Evolutionary conservation across 1,139 yeast genomes (phyloP), one percentile per base, ranked within the genome.

Genomic region (Insectozyma bohioensis): DNA sequence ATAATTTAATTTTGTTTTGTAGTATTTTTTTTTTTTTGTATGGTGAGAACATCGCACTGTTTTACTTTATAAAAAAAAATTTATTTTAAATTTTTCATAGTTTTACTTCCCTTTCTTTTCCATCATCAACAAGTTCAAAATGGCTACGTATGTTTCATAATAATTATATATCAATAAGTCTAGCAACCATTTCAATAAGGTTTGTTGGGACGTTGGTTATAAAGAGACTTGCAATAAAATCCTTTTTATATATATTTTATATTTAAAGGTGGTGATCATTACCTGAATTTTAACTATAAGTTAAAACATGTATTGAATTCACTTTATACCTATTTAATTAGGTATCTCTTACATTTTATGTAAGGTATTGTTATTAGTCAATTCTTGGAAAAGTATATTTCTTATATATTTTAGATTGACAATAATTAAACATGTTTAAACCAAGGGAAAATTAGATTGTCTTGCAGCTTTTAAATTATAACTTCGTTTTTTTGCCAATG

Each of bases 401-500:
- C 37, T 33, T 36, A 37, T 12, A 4, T 5, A 13, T 24, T 5
- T 26, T 38, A 31, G 35, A 37, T 33, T 39, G 48, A 52, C 58
- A 49, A 41, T 51, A 48, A 52, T 46, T 34, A 53, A 58, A 51
- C 21, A 6, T 18, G 25, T 30, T 33, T 36, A 43, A 30, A 55
- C 68, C 71, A 61, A 45, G 69, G 72, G 72, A 65, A 61, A 54
- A 50, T 54, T 50, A 63, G 71, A 64, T 63, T 63, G 58, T 64
- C 72, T 64, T 63, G 71, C 71, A 64, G 71, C 48, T 45, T 35
- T 51, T 44, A 42, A 39, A 37, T 40, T 45, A 49, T 46, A 49
- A 53, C 51, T 56, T 57, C 48, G 46, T 51, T 44, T 43, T n/a
- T 40, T 49, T 55, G 72, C 72, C 70, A 50, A 66, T 66, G 72